Base-by-base conservation (phyloP, 768 basidiomycete genomes). In the Podaxis carcinomalis region DNA sequence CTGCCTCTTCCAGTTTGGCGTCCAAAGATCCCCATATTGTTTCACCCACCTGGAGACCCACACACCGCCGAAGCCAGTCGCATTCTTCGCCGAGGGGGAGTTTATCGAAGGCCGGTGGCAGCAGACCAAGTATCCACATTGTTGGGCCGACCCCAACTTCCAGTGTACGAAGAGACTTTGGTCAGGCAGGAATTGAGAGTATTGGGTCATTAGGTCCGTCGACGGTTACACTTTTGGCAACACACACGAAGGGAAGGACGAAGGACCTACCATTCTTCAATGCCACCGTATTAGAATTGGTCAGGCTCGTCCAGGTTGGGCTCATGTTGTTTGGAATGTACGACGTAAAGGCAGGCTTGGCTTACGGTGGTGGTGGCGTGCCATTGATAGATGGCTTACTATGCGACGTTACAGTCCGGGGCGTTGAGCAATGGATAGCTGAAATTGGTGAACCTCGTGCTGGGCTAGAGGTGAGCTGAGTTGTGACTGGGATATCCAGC, bases 341-440 rank as follows among this genome's bases (percentile, higher is more conserved):
- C 56, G 65, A 64, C 39, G 23, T 65, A n/a, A 57, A 60, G 28
- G 64, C 65, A 36, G 44, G 66, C 7, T 57, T 63, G 13, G 23
- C 11, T 36, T 47, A 4, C 13, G 61, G 68, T 5, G 59, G 62
- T 44, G 61, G 62, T 35, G 52, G 16, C 9, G 5, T 58, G 27
- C 61, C 69, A 47, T 27, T 63, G 27, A 67, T 81, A 46, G 85
- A 93, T 70, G 92, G 92, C 1, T 77, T 94, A 13, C 73, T 94
- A 23, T 93, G 92, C 68, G 90, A 94, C 70, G 73, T 78, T 13
- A 92, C 92, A 0, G 82, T 90, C 27, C 84, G 87, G 27, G 90
- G 86, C 4, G 82, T 94, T 36, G 77, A 81, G 51, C 75, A 73
- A 54, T 94, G 92, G 91, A 82, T 84, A 32, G 67, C 78, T 13